A percentile compares a stretch with the other conserved stretches of the same genome.
Conservation (phyloP, 495 filamentous ascomycete genomes). For the Geopyxis carbonaria region DNA sequence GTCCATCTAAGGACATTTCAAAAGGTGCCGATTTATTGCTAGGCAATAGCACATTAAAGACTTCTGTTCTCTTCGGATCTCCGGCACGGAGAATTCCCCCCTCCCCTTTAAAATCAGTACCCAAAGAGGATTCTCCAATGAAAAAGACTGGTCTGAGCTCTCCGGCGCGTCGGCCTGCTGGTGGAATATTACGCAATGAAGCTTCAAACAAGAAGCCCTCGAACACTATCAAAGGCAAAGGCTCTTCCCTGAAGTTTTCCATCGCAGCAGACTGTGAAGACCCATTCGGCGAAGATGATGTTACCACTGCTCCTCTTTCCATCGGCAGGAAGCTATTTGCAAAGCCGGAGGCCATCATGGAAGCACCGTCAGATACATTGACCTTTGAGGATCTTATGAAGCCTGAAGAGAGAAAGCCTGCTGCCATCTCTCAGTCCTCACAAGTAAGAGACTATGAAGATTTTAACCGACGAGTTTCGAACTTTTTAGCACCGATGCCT, state of each 20-base stretch:
- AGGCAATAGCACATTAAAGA: background rate
- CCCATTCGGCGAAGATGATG: background rate
- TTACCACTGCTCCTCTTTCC: background rate
- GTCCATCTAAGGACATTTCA: constrained; percentile 1
- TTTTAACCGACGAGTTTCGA: background rate
- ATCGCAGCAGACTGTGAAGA: background rate
- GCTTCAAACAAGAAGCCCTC: background rate
- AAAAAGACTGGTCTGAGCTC: background rate
- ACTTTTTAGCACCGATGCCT: background rate
- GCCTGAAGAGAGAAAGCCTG: background rate
- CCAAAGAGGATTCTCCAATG: background rate
- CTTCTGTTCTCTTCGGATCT: constrained; percentile 13
- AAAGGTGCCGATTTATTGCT: constrained; percentile 4
- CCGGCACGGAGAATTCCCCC: constrained; percentile 14
- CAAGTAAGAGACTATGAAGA: too few species aligned
- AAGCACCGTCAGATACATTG: background rate
- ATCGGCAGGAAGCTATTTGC: constrained; percentile 1
- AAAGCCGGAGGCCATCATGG: background rate
- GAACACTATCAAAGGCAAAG: background rate
- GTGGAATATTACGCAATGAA: background rate
- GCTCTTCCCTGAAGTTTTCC: constrained; percentile 5
- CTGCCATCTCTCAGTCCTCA: too few species aligned
- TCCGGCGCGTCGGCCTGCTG: background rate
- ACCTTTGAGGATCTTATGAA: background rate
- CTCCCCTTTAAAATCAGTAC: constrained; percentile 12